A percentile compares a stretch with the other conserved stretches of the same genome.
phyloP scores from a whole-genome alignment of 2,329 filamentous ascomycete genomes.

The Emericellopsis atlantica region DNA sequence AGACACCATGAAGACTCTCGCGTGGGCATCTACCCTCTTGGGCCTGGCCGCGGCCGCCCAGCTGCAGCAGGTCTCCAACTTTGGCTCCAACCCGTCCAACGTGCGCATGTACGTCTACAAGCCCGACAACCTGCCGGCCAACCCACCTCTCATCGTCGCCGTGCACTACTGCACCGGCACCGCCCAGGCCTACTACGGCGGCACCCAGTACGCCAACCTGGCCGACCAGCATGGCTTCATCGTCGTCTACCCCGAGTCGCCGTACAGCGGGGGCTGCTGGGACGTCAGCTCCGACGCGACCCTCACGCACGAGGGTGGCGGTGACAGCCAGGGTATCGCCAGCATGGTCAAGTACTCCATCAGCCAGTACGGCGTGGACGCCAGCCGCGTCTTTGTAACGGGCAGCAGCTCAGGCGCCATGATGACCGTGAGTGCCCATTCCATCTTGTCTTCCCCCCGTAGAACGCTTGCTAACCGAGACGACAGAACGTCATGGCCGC shows the following conservation, averaged over 20 bases:
- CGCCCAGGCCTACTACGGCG: conserved; percentile 31
- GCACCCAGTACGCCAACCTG: conserved; percentile 31
- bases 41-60: conserved; percentile 1
- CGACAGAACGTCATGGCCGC: conserved; percentile 28
- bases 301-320: conserved; percentile 42
- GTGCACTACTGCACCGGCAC: conserved; percentile 42
- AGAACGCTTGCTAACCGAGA: conserved; percentile 1
- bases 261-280: conserved; percentile 41
- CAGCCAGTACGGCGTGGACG: conserved; percentile 36
- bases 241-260: conserved; percentile 42
- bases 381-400: conserved; percentile 37
- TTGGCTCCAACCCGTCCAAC: conserved; percentile 4
- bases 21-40: background rate
- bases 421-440: conserved; percentile 25
- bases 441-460: background rate
- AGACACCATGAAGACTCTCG: background rate
- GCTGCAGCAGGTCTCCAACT: conserved; percentile 4
- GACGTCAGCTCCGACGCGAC: conserved; percentile 38
- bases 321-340: conserved; percentile 41
- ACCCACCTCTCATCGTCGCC: conserved; percentile 35
- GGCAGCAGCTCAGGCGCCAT: conserved; percentile 36
- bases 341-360: conserved; percentile 47
- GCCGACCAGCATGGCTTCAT: conserved; percentile 28
- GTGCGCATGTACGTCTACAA: conserved; percentile 15
- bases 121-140: conserved; percentile 14